Evolutionary conservation across 352 stramenopile genomes (phyloP), one percentile per base, ranked within the genome.

Genomic region (Globisporangium paddicum): DNA sequence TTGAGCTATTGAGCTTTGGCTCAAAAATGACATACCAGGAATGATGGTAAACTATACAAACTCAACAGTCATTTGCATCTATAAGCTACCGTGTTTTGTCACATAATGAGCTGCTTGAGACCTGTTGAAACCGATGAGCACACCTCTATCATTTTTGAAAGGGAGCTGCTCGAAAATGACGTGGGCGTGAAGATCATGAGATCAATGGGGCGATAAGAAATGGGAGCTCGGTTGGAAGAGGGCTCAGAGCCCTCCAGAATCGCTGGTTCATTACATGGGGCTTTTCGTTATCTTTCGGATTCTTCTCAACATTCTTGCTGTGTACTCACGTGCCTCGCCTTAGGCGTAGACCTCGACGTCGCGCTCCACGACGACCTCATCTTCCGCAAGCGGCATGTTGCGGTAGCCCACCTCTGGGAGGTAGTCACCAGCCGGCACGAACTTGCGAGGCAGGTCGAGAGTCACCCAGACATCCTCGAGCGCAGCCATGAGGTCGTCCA

Each of bases 401-500:
- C 78, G 69, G 76, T 75, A 96, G 57, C 82, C 74, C 26, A 96
- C 86, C 67, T 88, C 82, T 16, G 86, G 84, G 47, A 94, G 63
- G 64, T 93, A 87, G 57, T 91, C 75, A 8, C 79, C 80, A 18
- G 79, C 67, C 6, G 76, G 66, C 18, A 77, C 72, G 54, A 84
- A 93, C 53, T 75, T 71, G 53, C 86, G 77, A 10, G 80, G 77
- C 14, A 96, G 59, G 60, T 86, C 86, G 25, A 96, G 75, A 64
- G 83, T 87, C 21, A 82, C 89, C 86, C 86, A 97, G 3, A 97
- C 88, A 47, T 93, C 76, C 48, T 95, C 77, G 23, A 97, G 72
- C 47, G 86, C 85, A 13, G 63, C 68, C 56, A 97, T 72, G 40
- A 97, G 68, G 54, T 96, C 67, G 48, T 92, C 78, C 59, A 96